Base-by-base conservation (phyloP, 1,284 basidiomycete species). In the Tilletia caries region DNA sequence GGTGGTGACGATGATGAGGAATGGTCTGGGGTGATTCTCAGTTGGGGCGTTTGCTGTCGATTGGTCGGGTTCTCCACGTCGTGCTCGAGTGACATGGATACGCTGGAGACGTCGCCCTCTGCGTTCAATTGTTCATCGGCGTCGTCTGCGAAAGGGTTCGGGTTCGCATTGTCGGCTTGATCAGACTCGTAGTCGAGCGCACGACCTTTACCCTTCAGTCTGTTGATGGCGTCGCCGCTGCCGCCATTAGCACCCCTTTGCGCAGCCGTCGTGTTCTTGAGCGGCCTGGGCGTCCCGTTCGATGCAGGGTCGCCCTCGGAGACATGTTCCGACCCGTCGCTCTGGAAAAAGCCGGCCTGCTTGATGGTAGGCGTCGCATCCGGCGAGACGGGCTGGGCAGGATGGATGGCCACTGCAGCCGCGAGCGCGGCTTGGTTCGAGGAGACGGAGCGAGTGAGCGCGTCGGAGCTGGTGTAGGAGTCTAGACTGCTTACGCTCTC, bases 401-500 rank as follows among this genome's bases (percentile, higher is more conserved):
- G 37, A 41, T 41, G 37, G 8, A 2, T 41, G 10, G 37, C 37
- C 2, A 15, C 8, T 1, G 15, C 2, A 10, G 10, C 37, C 15
- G 37, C 1, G 8, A 41, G 37, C 37, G 37, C 37, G 15, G 37
- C 37, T 41, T 41, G 37, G 15, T 41, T 41, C n/a, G n/a, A n/a
- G 29, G 13, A 34, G 0, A 3, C 58, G 6, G 58, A 37, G 13
- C 58, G 58, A 6, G 58, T 62, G 29, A 62, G 58, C 18, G 58
- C 58, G 18, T 62, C 58, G 13, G 58, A 13, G 18, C 58, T 62
- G 0, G 58, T 62, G 33, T 62, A 62, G 6, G 58, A 62, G n/a
- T 62, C 58, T 13, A 62, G 32, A 34, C 58, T 62, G 58, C 29
- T 33, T 20, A 62, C 58, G 58, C 58, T 62, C 33, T 62, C 58